Evolutionary conservation across 1,284 basidiomycete species (phyloP).

Genomic region (Coniophora puteana): DNA sequence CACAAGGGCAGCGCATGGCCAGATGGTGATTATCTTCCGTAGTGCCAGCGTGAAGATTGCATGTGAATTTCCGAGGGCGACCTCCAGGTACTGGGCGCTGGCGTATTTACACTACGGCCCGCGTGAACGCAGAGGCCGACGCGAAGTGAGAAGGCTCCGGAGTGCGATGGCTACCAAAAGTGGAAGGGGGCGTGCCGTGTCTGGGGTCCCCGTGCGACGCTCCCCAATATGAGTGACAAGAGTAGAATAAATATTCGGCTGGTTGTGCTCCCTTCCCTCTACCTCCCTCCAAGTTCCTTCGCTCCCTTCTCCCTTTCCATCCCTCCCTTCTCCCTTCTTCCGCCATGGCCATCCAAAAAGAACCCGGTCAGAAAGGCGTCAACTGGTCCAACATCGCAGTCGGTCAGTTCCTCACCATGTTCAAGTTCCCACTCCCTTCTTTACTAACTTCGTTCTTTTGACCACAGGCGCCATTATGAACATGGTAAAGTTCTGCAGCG

Average conservation of each 20-base stretch:
- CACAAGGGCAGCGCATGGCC: too few species aligned
- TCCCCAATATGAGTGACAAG: too few species aligned
- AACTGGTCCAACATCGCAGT: slow-evolving; percentile 99
- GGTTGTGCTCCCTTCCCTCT: slow-evolving; percentile 13
- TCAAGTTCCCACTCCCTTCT: slow-evolving; percentile 12
- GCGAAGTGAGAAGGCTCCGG: too few species aligned
- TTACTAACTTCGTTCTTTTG: slow-evolving; percentile 18
- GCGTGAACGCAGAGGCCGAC: too few species aligned
- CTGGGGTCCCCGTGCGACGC: not conserved
- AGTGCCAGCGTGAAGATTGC: too few species aligned
- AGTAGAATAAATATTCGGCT: too few species aligned
- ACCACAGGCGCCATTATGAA: slow-evolving; percentile 89
- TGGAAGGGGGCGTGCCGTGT: too few species aligned
- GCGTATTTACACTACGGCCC: too few species aligned
- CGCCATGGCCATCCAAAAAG: slow-evolving; percentile 72
- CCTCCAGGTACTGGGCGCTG: too few species aligned
- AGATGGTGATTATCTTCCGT: too few species aligned
- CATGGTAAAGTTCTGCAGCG: slow-evolving; percentile 56
- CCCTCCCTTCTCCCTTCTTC: slow-evolving; percentile 17
- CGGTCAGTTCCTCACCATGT: slow-evolving; percentile 48
- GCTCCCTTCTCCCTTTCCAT: slow-evolving; percentile 15
- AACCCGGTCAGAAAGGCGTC: slow-evolving; percentile 91
- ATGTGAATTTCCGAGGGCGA: too few species aligned
- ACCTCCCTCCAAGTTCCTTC: slow-evolving; percentile 8
- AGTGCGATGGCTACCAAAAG: too few species aligned